Base-by-base conservation (phyloP, 768 basidiomycete genomes). In the Lactarius sanguifluus region DNA sequence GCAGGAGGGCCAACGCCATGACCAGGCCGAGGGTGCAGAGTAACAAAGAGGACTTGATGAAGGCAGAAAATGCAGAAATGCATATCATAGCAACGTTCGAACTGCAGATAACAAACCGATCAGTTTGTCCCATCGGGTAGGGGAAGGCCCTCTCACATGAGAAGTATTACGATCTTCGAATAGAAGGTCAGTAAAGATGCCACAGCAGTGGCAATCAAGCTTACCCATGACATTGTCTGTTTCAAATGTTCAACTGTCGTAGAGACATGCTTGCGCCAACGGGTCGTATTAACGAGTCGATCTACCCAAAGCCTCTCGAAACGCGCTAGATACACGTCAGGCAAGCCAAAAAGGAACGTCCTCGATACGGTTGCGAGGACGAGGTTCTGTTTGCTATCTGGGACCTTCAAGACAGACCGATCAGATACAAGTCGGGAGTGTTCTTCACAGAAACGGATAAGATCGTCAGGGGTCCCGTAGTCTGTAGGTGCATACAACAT, bases 251-350 rank as follows among this genome's bases (percentile, higher is more conserved):
- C 66, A 20, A 59, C 40, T 3, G 57, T 67, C 1, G 59, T 57
- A 3, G 61, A 54, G 30, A 67, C 52, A 32, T 54, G 13, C 57
- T 67, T 59, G 16, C 57, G 61, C 66, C 66, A 67, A 6, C n/a
- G 20, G 10, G 66, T 43, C 18, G 45, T 16, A 15, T 59, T 50
- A 20, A 54, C 40, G 28, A 67, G 56, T 1, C 54, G n/a, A 0
- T 67, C 61, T 2, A 67, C 61, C 47, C 66, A 67, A 36, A 67
- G n/a, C 6, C 6, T 10, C 45, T 63, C 61, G 32, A 67, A 40
- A 15, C 32, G 32, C 15, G 16, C 57, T 18, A 32, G 40, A 28
- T 18, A 40, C 25, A 5, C 50, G 7, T 59, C 30, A 16, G 66
- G 66, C 15, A 63, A 50, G 32, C 45, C 56, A 16, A 67, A 67